Percentiles rank a stretch among this genome's conserved stretches.
Conservation (phyloP, 345 rosid species). For the Moringa oleifera region DNA sequence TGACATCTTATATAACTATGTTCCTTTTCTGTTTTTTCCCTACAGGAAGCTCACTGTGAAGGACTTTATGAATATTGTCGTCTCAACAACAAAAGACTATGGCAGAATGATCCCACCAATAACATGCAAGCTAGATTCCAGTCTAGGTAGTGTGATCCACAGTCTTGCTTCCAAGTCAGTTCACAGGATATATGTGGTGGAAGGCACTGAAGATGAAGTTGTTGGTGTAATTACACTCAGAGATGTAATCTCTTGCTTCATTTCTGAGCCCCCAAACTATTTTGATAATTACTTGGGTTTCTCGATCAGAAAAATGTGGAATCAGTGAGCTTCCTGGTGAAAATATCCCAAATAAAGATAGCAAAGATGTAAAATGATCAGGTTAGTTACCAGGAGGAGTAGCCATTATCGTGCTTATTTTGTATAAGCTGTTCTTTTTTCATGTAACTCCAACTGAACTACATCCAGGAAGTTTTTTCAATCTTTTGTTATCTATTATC, state of each 20-base stretch:
- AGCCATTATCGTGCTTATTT: too few species aligned
- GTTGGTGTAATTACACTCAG: constrained; percentile 77
- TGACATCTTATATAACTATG: not conserved
- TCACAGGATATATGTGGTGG: constrained; percentile 68
- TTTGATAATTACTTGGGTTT: constrained; percentile 54
- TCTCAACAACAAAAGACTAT: constrained; percentile 30
- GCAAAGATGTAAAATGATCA: too few species aligned
- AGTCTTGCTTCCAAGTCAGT: constrained; percentile 58
- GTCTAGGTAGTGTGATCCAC: constrained; percentile 63
- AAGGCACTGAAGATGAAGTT: constrained; percentile 42
- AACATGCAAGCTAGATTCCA: constrained; percentile 54
- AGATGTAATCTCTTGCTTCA: constrained; percentile 89
- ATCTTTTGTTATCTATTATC: constrained; percentile 35
- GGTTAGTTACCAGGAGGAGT: too few species aligned
- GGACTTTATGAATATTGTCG: constrained; percentile 52
- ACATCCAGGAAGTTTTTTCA: constrained; percentile 41
- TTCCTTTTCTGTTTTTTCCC: constrained; percentile 6
- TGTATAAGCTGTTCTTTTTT: not conserved
- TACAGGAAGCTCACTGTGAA: constrained; percentile 60
- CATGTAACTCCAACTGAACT: constrained; percentile 37
- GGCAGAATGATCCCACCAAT: constrained; percentile 50
- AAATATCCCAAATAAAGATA: not conserved
- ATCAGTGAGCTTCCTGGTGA: constrained; percentile 26
- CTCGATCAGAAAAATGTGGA: constrained; percentile 53
- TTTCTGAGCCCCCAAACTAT: constrained; percentile 68